Base-by-base conservation (phyloP, 1,284 basidiomycete genomes). In the Cerioporus squamosus region DNA sequence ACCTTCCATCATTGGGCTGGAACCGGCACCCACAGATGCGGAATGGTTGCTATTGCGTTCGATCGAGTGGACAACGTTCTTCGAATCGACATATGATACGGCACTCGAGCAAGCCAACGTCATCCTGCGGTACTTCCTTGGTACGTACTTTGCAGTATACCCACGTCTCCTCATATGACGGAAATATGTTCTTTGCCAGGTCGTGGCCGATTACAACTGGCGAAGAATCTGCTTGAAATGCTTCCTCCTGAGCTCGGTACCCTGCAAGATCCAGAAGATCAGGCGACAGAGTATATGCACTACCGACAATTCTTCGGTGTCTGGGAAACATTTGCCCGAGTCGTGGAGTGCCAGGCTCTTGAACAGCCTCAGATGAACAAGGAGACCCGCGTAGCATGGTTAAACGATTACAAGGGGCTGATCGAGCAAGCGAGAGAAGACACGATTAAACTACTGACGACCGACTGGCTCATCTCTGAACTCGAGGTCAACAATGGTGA, bases 31-130 rank as follows among this genome's bases (percentile, higher is more conserved):
- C 0, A 81, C 77, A 1, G 83, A 85, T 14, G 72, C 74, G 0
- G 93, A 97, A 70, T 73, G 80, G 42, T 75, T 91, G 48, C 79
- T 99, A 9, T 82, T 98, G 50, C 84, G 94, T 9, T 91, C 93
- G 0, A 88, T 98, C 57, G 96, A 98, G 70, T 99, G 97, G 97
- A 92, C 97, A 45, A 92, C 87, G 0, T 92, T 94, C 72, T 79
- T 84, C 61, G 83, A 87, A 42, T 76, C 81, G 18, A 97, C 94
- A 1, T 86, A 88, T 62, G 76, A 79, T n/a, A 87, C 87, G 17
- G 94, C 94, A 0, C 77, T 97, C 3, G 84, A 90, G 67, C 92
- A 95, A 67, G 87, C 92, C 2, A 94, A 95, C 61, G 87, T 91
- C 40, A 90, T 96, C 65, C 73, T 94, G 55, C 86, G 95, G 15